Evolutionary conservation across 495 filamentous ascomycete genomes (phyloP).

Genomic region (Xylaria scruposa): DNA sequence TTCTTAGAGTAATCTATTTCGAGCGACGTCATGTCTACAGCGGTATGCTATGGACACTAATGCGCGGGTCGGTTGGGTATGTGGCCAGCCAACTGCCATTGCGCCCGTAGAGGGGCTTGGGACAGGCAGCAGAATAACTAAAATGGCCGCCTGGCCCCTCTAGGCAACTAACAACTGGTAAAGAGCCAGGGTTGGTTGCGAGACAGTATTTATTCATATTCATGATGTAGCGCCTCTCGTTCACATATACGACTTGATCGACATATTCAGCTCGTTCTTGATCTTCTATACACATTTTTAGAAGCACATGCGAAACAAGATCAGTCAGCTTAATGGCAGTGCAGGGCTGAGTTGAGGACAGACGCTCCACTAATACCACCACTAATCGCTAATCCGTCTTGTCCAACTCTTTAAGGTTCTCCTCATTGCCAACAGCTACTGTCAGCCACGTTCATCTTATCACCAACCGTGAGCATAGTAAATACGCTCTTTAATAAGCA

Average conservation of each 20-base stretch:
- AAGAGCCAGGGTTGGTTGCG: background rate
- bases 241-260: background rate
- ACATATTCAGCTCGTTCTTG: background rate
- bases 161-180: constrained; percentile 16
- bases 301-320: background rate
- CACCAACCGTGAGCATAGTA: background rate
- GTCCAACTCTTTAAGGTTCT: background rate
- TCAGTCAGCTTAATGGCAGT: constrained; percentile 17
- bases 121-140: constrained; percentile 42
- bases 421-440: constrained; percentile 16
- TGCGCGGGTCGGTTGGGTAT: background rate
- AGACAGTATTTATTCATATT: constrained; percentile 3
- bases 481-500: background rate
- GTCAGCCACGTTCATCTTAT: constrained; percentile 1
- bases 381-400: constrained; percentile 4
- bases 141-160: constrained; percentile 20
- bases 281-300: background rate
- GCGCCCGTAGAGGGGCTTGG: background rate
- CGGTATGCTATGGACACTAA: background rate
- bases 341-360: background rate
- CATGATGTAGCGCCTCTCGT: background rate
- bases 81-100: background rate
- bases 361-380: constrained; percentile 25
- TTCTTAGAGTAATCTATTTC: background rate
- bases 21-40: background rate